A percentile compares a stretch with the other conserved stretches of the same genome.
These are phyloP conservation scores for Pythium biforme DNA, from an alignment of 352 stramenopile species.

Conservation along the genomic window DNA sequence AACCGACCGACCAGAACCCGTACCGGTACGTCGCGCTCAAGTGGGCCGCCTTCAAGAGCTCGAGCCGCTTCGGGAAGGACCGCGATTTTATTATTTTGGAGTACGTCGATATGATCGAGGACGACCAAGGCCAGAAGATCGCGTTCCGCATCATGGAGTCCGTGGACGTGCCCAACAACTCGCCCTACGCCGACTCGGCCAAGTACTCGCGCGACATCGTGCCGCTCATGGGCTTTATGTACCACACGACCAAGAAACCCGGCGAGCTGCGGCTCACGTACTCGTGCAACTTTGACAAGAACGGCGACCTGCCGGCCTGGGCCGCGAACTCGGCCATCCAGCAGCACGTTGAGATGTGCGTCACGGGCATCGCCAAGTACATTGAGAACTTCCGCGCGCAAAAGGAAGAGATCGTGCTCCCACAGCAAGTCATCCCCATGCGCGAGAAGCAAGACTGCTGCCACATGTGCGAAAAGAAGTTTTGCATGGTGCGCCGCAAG, in stretches of 20 bases:
- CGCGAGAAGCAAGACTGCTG: conserved; percentile 72
- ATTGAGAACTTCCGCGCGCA: conserved; percentile 73
- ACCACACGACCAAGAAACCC: conserved; percentile 76
- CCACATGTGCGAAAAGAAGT: conserved; percentile 71
- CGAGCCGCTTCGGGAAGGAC: conserved; percentile 72
- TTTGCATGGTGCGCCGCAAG: conserved; percentile 63
- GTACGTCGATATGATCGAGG: conserved; percentile 89
- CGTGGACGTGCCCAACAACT: conserved; percentile 64
- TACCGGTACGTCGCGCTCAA: conserved; percentile 83
- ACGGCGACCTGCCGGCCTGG: conserved; percentile 79
- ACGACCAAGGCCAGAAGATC: conserved; percentile 80
- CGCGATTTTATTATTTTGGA: conserved; percentile 83
- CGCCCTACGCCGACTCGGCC: conserved; percentile 50
- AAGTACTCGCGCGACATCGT: conserved; percentile 75
- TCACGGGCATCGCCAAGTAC: conserved; percentile 86
- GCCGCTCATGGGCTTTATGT: conserved; percentile 86
- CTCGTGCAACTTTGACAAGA: conserved; percentile 86
- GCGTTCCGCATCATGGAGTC: conserved; percentile 86
- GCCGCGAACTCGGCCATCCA: conserved; percentile 83
- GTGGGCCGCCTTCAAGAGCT: conserved; percentile 86
- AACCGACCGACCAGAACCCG: conserved; percentile 57
- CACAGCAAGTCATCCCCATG: conserved; percentile 76
- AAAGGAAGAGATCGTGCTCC: conserved; percentile 70
- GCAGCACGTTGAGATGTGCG: conserved; percentile 85
- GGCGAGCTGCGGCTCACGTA: conserved; percentile 86